Evolutionary conservation across 2,329 filamentous ascomycete genomes (phyloP), one percentile per base, ranked within the genome.

Genomic region (Neopestalotiopsis sp.): DNA sequence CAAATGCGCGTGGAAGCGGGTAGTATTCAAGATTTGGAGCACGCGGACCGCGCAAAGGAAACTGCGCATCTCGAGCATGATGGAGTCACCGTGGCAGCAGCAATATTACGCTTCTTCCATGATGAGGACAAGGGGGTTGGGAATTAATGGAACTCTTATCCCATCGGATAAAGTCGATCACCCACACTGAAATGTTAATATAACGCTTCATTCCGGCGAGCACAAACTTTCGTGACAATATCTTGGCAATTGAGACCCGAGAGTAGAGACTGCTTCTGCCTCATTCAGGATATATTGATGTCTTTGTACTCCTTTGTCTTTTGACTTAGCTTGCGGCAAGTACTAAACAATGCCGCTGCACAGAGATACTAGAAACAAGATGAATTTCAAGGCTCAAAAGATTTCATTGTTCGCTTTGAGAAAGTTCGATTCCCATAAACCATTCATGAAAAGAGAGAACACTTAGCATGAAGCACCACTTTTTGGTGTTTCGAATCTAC

Each of bases 1-100:
- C 83, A 86, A 71, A 82, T 85, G 73, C 83, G 92, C 70, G 83
- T 91, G 69, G 81, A 89, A 57, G 81, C 83, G 61, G 84, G 83
- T 28, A 90, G 90, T 0, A 85, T 94, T 7, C 89, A 93, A 72
- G 85, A 88, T 67, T 83, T 90, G 68, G 86, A 86, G 40, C 84
- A 89, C 72, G 91, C 86, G 57, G 82, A 89, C 68, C 87, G 90
- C 73, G 91, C 89, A 2, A 85, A 91, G 74, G 82, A 83, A 49
- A 87, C 90, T 74, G 90, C 90, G 17, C 82, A 85, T 34, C 83
- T 89, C 68, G 84, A 87, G 67, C 92, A 95, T 72, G 92, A 95
- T 77, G 93, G 93, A 0, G 79, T 91, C n/a, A 77, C 84, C 17
- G 88, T 94, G 64, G 89, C 88, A 2, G 84, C 85, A 70, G 89